phyloP scores from a whole-genome alignment of 345 rosid genomes.

The Populus ilicifolia region DNA sequence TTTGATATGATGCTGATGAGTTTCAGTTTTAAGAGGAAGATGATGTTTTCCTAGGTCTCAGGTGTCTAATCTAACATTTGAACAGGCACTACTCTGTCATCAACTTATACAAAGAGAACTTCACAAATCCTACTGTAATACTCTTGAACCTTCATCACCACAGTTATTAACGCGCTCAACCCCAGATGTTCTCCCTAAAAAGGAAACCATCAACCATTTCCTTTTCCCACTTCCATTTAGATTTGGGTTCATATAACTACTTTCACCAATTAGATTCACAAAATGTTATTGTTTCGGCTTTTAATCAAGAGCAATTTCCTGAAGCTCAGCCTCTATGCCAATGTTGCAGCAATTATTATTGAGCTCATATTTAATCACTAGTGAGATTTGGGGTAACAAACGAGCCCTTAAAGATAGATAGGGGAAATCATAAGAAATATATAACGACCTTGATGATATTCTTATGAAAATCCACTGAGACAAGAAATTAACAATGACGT shows the following conservation, averaged over 20 bases:
- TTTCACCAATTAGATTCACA: not conserved
- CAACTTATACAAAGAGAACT: no score
- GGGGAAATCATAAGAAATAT: no score
- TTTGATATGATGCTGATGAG: not conserved
- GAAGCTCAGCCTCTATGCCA: not conserved
- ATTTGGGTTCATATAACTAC: not conserved
- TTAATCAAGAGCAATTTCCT: not conserved
- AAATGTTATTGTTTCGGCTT: not conserved
- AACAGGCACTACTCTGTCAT: not conserved
- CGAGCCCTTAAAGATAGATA: no score
- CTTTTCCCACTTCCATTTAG: not conserved
- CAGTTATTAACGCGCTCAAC: no score
- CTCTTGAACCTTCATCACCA: no score
- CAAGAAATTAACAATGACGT: no score
- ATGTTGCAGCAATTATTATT: not conserved
- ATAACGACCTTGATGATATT: no score
- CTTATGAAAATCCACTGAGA: no score
- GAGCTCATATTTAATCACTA: not conserved
- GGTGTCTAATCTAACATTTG: not conserved
- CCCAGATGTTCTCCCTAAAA: no score
- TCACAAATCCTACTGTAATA: no score
- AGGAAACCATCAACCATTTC: not conserved
- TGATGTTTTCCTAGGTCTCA: not conserved
- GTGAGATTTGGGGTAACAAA: no score
- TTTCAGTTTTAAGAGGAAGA: not conserved